A percentile compares a stretch with the other conserved stretches of the same genome.
phyloP scores from a whole-genome alignment of 2,329 filamentous ascomycete species.

The Cercospora zeina region DNA sequence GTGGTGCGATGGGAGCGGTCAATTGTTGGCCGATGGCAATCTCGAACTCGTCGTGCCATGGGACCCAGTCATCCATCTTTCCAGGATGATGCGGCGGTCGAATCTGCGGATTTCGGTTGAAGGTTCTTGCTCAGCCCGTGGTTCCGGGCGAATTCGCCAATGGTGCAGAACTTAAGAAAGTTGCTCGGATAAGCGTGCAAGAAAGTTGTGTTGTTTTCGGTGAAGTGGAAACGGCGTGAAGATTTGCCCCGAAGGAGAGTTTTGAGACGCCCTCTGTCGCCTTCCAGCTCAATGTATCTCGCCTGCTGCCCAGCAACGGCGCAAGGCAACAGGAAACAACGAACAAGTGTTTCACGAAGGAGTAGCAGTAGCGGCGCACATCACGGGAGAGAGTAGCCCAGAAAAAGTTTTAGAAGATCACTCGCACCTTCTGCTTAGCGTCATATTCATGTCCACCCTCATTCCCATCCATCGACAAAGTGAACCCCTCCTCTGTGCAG shows the following conservation, averaged over 20 bases:
- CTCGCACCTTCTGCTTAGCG: neutral
- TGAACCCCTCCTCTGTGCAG: neutral
- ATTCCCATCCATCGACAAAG: neutral
- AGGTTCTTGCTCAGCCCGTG: neutral
- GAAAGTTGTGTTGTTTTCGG: neutral
- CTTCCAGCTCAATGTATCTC: neutral
- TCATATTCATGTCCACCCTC: too few species aligned
- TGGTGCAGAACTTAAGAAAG: neutral
- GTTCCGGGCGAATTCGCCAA: neutral
- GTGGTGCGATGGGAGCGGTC: neutral
- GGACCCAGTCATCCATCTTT: neutral
- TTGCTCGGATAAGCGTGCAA: neutral
- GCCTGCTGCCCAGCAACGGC: neutral
- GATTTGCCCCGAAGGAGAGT: neutral
- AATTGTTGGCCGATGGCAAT: neutral
- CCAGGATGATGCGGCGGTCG: neutral
- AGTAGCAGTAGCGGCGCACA: neutral
- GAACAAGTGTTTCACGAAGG: neutral
- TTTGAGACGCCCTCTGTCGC: neutral
- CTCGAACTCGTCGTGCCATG: slow-evolving; percentile 3
- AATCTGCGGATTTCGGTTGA: neutral
- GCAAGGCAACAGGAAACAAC: neutral
- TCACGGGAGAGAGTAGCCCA: neutral
- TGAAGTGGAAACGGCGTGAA: slow-evolving; percentile 1
- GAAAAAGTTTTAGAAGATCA: neutral